These are phyloP conservation scores for Metschnikowia lunata DNA, from an alignment of 805 yeast species.

Conservation along the genomic window DNA sequence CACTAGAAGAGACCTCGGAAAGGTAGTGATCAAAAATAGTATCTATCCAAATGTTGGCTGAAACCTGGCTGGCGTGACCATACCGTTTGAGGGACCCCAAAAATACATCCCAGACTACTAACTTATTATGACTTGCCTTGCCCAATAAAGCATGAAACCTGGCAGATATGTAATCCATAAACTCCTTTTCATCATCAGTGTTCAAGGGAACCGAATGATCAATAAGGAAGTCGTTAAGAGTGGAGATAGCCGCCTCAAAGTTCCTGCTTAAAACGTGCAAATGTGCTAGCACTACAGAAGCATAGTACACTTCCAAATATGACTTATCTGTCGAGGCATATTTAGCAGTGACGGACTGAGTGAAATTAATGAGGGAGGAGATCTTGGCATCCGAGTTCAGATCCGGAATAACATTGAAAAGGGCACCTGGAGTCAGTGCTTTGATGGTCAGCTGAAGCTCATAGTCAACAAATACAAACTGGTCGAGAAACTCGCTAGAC, in stretches of 20 bases:
- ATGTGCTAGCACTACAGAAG: conserved; percentile 31
- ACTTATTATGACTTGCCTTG: conserved; percentile 15
- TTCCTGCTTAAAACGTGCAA: conserved; percentile 28
- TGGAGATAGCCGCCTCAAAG: conserved; percentile 18
- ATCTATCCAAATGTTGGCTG: conserved; percentile 34
- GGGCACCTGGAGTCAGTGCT: conserved; percentile 19
- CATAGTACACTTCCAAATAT: conserved; percentile 31
- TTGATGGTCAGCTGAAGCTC: conserved; percentile 32
- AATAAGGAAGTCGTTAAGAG: conserved; percentile 12
- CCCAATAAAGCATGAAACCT: conserved; percentile 34
- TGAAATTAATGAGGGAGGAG: conserved; percentile 24
- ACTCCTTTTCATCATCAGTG: conserved; percentile 16
- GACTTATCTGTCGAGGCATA: conserved; percentile 21
- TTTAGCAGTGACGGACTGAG: conserved; percentile 23
- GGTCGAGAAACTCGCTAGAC: conserved; percentile 31
- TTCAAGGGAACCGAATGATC: conserved; percentile 1
- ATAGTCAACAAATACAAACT: conserved; percentile 34
- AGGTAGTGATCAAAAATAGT: conserved; percentile 22
- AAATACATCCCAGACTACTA: conserved; percentile 25
- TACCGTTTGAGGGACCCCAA: conserved; percentile 18
- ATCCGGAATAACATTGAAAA: conserved; percentile 7
- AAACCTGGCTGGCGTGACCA: conserved; percentile 26
- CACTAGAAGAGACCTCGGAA: conserved; percentile 16
- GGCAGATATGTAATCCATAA: conserved; percentile 29
- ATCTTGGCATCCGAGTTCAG: conserved; percentile 19